phyloP scores from a whole-genome alignment of 2,329 filamentous ascomycete species.

The Chaetoscypha palmicola region DNA sequence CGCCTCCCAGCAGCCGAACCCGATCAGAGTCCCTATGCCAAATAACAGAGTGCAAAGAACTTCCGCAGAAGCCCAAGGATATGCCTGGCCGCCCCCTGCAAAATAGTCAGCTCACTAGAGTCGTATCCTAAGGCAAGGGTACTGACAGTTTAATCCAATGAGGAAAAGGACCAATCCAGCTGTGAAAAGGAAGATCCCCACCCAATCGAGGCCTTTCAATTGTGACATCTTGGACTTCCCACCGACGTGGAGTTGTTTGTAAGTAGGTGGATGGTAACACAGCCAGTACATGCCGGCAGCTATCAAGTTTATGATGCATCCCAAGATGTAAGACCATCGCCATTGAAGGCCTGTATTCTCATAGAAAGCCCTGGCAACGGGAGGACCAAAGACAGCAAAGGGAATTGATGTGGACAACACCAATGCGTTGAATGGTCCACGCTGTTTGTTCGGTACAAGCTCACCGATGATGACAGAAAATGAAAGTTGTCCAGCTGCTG shows the following conservation, averaged over 20 bases:
- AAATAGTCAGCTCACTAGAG: neutral
- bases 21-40: conserved; percentile 16
- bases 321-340: conserved; percentile 45
- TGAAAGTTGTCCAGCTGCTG: conserved; percentile 36
- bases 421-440: conserved; percentile 33
- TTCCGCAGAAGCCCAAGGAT: conserved; percentile 34
- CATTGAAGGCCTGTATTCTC: conserved; percentile 37
- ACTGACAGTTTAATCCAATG: conserved; percentile 41
- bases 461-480: conserved; percentile 38
- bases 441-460: conserved; percentile 37
- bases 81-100: conserved; percentile 28
- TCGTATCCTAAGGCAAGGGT: neutral
- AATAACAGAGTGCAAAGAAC: conserved; percentile 8
- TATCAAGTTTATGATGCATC: conserved; percentile 38
- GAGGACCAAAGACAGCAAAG: conserved; percentile 39
- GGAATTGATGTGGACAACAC: conserved; percentile 36
- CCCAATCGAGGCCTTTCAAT: conserved; percentile 5
- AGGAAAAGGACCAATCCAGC: conserved; percentile 41
- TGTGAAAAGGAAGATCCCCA: conserved; percentile 35
- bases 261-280: conserved; percentile 42
- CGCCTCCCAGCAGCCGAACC: conserved; percentile 23
- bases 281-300: conserved; percentile 36
- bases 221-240: conserved; percentile 8
- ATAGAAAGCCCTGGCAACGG: conserved; percentile 41
- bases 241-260: conserved; percentile 34